Evolutionary conservation across 164 flowering plant genomes (phyloP).

Genomic region (Pachysandra terminalis): DNA sequence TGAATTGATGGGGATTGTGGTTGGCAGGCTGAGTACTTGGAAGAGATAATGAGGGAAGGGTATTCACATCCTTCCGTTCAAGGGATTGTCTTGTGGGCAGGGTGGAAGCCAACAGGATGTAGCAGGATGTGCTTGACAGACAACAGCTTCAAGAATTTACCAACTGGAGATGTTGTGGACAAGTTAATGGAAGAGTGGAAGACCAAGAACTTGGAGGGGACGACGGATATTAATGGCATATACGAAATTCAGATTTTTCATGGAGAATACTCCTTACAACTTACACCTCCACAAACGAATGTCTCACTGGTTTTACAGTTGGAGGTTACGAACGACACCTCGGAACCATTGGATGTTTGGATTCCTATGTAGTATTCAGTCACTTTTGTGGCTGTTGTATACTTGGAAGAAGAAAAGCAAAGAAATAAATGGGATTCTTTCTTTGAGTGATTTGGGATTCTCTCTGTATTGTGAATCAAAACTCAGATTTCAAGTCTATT

Average conservation of each 20-base stretch:
- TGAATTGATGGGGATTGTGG: background rate
- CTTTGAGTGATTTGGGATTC: no score
- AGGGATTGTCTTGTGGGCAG: constrained; percentile 40
- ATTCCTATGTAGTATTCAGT: background rate
- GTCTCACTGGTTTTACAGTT: background rate
- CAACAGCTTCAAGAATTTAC: constrained; percentile 25
- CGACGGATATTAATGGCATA: background rate
- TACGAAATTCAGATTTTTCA: background rate
- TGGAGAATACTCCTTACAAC: background rate
- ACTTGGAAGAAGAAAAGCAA: background rate
- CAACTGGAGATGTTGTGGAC: constrained; percentile 40
- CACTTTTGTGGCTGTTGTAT: background rate
- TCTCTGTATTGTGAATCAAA: no score
- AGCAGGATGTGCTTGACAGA: constrained; percentile 27
- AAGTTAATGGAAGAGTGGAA: constrained; percentile 27
- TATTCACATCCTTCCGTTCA: constrained; percentile 41
- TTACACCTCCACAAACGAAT: background rate
- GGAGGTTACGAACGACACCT: background rate
- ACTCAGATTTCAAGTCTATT: no score
- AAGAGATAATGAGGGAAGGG: constrained; percentile 37
- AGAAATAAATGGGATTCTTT: no score
- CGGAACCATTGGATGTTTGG: background rate
- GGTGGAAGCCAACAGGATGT: constrained; percentile 25
- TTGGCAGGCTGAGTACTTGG: constrained; percentile 38
- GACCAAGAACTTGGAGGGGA: background rate